Conservation (phyloP, 768 basidiomycete species). For the Leucosporidium creatinivorum region DNA sequence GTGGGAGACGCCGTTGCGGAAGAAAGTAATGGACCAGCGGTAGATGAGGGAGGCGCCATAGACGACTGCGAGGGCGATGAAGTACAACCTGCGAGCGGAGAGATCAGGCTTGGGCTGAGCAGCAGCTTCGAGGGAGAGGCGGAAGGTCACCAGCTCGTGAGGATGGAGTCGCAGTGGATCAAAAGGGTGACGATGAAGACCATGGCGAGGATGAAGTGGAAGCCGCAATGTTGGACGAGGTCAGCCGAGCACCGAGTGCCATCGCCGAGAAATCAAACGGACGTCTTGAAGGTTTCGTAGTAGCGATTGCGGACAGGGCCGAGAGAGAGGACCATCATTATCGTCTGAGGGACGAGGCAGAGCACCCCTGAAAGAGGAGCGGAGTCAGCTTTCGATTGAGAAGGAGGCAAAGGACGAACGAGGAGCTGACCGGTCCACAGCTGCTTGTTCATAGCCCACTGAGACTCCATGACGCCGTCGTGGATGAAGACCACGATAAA, state of each 20-base stretch:
- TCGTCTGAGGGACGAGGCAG: neutral
- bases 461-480: neutral
- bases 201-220: conserved; percentile 7
- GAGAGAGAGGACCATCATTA: neutral
- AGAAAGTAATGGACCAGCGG: conserved; percentile 22
- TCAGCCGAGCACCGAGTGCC: neutral
- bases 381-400: no score
- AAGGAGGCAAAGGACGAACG: no score
- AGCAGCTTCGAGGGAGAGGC: no score
- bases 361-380: neutral
- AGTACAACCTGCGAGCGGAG: neutral
- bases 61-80: conserved; percentile 6
- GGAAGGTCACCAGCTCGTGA: neutral
- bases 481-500: conserved; percentile 7
- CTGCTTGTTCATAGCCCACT: neutral
- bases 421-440: neutral
- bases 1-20: conserved; percentile 21
- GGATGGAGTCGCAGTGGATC: conserved; percentile 27
- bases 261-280: neutral
- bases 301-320: neutral
- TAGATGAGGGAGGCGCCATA: conserved; percentile 12
- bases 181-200: conserved; percentile 35
- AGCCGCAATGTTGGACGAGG: neutral
- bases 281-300: conserved; percentile 6
- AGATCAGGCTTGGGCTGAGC: no score